These are phyloP conservation scores for Psilocybe sp. DNA, from an alignment of 768 basidiomycete species.

Conservation along the genomic window DNA sequence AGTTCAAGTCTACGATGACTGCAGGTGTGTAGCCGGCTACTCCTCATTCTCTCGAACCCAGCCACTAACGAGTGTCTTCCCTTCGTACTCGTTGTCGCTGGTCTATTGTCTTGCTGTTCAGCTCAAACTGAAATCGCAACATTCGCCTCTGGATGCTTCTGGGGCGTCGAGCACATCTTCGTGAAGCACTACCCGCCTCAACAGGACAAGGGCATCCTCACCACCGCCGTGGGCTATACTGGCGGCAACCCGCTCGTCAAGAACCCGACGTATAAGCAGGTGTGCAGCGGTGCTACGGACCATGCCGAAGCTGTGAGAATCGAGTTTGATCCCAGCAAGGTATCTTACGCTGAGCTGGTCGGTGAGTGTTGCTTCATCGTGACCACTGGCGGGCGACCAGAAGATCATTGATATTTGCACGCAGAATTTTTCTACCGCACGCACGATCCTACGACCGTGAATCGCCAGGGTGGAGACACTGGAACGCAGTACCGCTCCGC, in stretches of 20 bases:
- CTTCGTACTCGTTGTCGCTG: too few species aligned
- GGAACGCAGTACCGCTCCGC: constrained; percentile 93
- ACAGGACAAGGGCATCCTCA: constrained; percentile 71
- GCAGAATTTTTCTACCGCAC: constrained; percentile 93
- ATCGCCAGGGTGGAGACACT: constrained; percentile 73
- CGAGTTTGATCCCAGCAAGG: constrained; percentile 76
- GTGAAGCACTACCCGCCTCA: constrained; percentile 72
- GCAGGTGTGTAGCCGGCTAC: too few species aligned
- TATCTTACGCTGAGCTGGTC: constrained; percentile 84
- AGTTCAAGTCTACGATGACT: too few species aligned
- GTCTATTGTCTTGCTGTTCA: background rate
- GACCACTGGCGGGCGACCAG: background rate
- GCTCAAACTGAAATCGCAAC: constrained; percentile 36
- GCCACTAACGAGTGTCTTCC: too few species aligned
- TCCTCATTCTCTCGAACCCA: too few species aligned
- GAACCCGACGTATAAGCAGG: constrained; percentile 67
- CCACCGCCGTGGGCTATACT: constrained; percentile 77
- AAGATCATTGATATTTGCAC: background rate
- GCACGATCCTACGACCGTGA: constrained; percentile 85
- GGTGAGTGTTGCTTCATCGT: constrained; percentile 45
- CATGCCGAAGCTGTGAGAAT: constrained; percentile 90
- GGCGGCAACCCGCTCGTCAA: constrained; percentile 56
- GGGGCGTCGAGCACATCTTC: constrained; percentile 87
- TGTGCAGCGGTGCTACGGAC: constrained; percentile 78
- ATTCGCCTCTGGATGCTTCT: constrained; percentile 71